phyloP scores from a whole-genome alignment of 371 early-diverging fungal species.

The Saksenaea oblongispora region DNA sequence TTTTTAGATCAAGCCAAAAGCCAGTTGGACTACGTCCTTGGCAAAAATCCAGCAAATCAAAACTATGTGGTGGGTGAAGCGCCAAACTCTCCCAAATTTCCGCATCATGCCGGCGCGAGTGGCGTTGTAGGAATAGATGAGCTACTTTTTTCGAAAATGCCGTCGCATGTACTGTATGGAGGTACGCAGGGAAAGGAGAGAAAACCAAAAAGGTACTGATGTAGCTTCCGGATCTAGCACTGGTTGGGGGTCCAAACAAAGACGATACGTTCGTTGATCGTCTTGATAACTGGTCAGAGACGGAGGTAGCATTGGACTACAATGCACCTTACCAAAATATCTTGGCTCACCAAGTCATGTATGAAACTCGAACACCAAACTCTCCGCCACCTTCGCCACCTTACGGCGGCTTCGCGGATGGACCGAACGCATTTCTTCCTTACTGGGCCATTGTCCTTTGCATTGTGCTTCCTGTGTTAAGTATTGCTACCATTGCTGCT shows the following conservation, averaged over 20 bases:
- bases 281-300: constrained; percentile 45
- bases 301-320: constrained; percentile 56
- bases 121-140: constrained; percentile 20
- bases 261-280: constrained; percentile 43
- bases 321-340: constrained; percentile 51
- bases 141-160: neutral
- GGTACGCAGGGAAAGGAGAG: constrained; percentile 14
- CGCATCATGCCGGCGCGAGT: constrained; percentile 50
- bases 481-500: neutral
- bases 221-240: constrained; percentile 32
- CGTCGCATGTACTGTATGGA: constrained; percentile 18
- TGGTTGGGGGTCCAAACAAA: constrained; percentile 54
- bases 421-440: neutral
- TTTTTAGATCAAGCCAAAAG: constrained; percentile 17
- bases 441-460: neutral
- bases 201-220: constrained; percentile 12
- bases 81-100: constrained; percentile 49
- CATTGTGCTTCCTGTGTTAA: neutral
- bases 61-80: constrained; percentile 53
- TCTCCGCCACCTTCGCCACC: neutral
- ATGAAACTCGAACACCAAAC: neutral
- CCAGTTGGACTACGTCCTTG: constrained; percentile 49
- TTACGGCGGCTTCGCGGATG: too few relatives aligned
- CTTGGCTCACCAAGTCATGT: constrained; percentile 52
- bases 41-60: constrained; percentile 49